Percentiles rank a stretch among this genome's conserved stretches.
phyloP scores from a whole-genome alignment of 1,139 yeast species.

The Protomyces macrosporus region DNA sequence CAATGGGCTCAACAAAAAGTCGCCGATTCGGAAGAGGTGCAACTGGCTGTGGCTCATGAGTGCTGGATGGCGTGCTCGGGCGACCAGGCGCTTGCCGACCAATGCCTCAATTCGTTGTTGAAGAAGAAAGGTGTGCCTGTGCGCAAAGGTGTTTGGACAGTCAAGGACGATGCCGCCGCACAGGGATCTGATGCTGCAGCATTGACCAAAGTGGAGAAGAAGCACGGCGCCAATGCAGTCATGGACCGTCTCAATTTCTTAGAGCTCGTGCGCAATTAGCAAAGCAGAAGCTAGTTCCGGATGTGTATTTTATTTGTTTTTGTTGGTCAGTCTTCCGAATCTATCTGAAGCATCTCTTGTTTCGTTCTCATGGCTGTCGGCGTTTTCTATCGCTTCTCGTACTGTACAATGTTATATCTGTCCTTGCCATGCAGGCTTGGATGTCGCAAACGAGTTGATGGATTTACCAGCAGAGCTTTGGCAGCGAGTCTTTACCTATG shows the following conservation, averaged over 20 bases:
- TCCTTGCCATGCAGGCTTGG: too few relatives aligned
- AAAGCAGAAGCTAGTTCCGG: too few relatives aligned
- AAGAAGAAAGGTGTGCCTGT: background rate
- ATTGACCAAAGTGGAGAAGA: background rate
- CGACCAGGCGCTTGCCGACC: background rate
- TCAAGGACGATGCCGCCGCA: background rate
- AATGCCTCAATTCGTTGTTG: background rate
- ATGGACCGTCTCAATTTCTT: background rate
- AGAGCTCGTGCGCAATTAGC: too few relatives aligned
- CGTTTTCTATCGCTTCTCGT: too few relatives aligned
- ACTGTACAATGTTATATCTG: too few relatives aligned
- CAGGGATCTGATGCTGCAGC: background rate
- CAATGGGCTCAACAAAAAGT: background rate
- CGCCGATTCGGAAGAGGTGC: background rate
- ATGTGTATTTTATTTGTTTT: too few relatives aligned
- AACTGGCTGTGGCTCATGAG: background rate
- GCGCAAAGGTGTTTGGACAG: background rate
- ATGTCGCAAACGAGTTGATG: too few relatives aligned
- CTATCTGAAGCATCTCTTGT: too few relatives aligned
- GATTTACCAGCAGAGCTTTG: background rate
- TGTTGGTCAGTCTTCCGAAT: too few relatives aligned
- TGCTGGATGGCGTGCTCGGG: background rate
- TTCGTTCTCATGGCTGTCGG: too few relatives aligned
- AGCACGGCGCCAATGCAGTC: background rate
- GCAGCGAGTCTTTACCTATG: background rate